Evolutionary conservation across 2,329 filamentous ascomycete genomes (phyloP), one percentile per base, ranked within the genome.

Genomic region (Fusarium sarcochroum): DNA sequence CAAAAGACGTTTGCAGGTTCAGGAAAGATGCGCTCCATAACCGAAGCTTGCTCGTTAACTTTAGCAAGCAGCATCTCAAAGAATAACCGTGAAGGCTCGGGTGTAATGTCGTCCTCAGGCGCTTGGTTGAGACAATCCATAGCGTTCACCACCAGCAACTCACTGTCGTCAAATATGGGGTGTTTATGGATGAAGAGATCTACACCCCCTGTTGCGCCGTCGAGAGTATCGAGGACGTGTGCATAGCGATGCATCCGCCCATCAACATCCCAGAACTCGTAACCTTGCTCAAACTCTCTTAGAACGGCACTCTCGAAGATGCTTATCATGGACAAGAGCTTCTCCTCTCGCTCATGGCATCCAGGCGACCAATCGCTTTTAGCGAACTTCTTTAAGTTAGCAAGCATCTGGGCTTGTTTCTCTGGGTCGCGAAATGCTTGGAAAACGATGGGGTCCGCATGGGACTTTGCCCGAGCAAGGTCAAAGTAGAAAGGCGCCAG

Each of bases 291-390:
- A 71, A 99, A 99, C 77, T 99, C 96, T 48, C 92, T 88, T 51
- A 98, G 81, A 5, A 97, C 94, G 5, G 94, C 94, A 58, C 91
- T 94, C 80, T 98, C 95, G 74, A 99, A 99, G 61, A 96, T 90
- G 37, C 86, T 86, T 69, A 91, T 88, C 86, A 97, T 94, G 23
- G 85, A 87, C 37, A 87, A 83, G 20, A 99, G 82, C 75, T 91
- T 92, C 65, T 91, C 89, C 73, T 92, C 88, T 42, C 95, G 85
- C 70, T 89, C 85, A 47, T 82, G 79, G 84, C 91, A 94, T 3
- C 93, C 94, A 58, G 91, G 83, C 1, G 93, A 86, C 82, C 88
- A 92, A 78, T 99, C 96, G 75, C 92, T 93, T 73, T 89, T 89
- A 11, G 91, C 85, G 79, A 99, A 99, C 1, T 84, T 84, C 58